Evolutionary conservation across 2,329 filamentous ascomycete species (phyloP).

Genomic region (Celoporthe dispersa): DNA sequence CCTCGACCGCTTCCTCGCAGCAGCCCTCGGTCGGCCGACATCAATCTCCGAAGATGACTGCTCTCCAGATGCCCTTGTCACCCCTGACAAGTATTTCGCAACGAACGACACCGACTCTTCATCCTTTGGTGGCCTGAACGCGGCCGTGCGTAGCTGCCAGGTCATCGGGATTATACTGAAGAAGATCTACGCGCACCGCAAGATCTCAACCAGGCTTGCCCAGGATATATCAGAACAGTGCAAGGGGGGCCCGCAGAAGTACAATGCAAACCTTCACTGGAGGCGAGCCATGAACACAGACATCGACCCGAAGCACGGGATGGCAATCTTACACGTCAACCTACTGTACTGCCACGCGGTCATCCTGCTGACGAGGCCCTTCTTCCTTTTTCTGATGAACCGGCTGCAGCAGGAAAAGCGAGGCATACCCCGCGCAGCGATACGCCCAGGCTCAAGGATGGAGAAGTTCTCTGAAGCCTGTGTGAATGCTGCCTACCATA

Average conservation of each 20-base stretch:
- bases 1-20: conserved; percentile 66
- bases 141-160: conserved; percentile 60
- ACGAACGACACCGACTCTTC: conserved; percentile 30
- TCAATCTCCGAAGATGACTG: conserved; percentile 67
- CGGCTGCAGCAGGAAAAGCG: conserved; percentile 41
- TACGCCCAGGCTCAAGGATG: conserved; percentile 42
- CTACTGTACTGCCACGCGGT: conserved; percentile 66
- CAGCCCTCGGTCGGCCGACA: conserved; percentile 64
- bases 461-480: conserved; percentile 56
- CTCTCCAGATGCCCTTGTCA: conserved; percentile 51
- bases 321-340: conserved; percentile 66
- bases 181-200: conserved; percentile 63
- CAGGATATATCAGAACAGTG: conserved; percentile 61
- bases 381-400: conserved; percentile 63
- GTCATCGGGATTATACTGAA: conserved; percentile 63
- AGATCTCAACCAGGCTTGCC: conserved; percentile 60
- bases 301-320: conserved; percentile 51
- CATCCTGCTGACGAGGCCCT: conserved; percentile 66
- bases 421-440: conserved; percentile 36
- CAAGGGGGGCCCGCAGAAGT: conserved; percentile 54
- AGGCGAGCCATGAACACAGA: conserved; percentile 49
- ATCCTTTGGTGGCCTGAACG: conserved; percentile 49
- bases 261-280: conserved; percentile 55
- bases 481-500: conserved; percentile 54
- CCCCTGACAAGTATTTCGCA: conserved; percentile 24